These are phyloP conservation scores for Chlorencoelia australis DNA, from an alignment of 2,329 filamentous ascomycete species.

Conservation along the genomic window DNA sequence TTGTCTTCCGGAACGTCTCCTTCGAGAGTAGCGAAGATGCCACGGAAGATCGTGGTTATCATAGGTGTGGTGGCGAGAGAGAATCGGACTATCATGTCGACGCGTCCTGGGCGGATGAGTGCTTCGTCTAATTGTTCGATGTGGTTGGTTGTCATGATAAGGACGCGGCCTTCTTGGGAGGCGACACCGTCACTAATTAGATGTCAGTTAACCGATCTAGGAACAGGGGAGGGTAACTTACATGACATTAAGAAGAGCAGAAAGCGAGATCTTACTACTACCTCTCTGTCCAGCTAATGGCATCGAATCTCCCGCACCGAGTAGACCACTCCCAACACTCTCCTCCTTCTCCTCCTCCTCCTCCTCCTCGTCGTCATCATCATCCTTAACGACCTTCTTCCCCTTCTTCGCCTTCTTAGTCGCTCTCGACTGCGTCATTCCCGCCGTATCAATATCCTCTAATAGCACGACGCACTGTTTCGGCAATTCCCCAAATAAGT, in stretches of 20 bases:
- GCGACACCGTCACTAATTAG: conserved; percentile 60
- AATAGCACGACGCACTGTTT: conserved; percentile 62
- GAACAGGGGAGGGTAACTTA: no score
- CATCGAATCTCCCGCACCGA: conserved; percentile 36
- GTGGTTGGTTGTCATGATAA: conserved; percentile 65
- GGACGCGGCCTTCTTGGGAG: conserved; percentile 54
- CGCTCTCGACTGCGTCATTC: conserved; percentile 44
- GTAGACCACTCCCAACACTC: no score
- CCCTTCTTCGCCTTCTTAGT: conserved; percentile 35
- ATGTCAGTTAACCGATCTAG: no score
- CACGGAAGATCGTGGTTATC: conserved; percentile 23
- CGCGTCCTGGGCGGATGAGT: conserved; percentile 50
- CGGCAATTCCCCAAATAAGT: conserved; percentile 57
- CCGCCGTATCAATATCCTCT: conserved; percentile 68
- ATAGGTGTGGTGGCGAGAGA: conserved; percentile 20
- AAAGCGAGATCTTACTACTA: conserved; percentile 41
- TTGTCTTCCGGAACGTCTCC: conserved; percentile 14
- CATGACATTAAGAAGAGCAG: conserved; percentile 58
- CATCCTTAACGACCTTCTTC: conserved; percentile 13
- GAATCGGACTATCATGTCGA: conserved; percentile 52
- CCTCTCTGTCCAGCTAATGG: neutral
- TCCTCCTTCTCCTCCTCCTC: conserved; percentile 28
- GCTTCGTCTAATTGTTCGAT: conserved; percentile 51
- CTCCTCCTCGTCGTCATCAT: conserved; percentile 7
- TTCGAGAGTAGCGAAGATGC: conserved; percentile 30